These are phyloP conservation scores for Fusarium cicatricum DNA, from an alignment of 2,329 filamentous ascomycete genomes.

Conservation along the genomic window DNA sequence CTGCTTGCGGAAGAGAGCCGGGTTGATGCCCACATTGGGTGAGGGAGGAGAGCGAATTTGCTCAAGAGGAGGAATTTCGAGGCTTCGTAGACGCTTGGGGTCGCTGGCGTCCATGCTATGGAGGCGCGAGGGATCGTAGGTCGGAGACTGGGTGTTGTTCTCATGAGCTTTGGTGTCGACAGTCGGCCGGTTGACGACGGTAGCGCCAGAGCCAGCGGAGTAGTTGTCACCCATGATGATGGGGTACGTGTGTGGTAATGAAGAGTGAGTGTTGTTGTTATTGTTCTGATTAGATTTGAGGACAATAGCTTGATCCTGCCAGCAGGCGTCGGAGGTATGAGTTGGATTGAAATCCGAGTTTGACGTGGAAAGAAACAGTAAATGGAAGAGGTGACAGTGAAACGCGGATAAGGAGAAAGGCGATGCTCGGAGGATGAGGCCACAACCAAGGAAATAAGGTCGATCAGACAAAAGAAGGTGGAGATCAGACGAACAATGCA, in stretches of 20 bases:
- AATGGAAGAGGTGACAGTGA: constrained; percentile 16
- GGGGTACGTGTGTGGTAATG: constrained; percentile 1
- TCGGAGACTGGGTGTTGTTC: constrained; percentile 3
- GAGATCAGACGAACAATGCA: constrained; percentile 19
- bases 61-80: constrained; percentile 42
- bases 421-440: constrained; percentile 8
- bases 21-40: constrained; percentile 40
- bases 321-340: constrained; percentile 28
- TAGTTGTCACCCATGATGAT: constrained; percentile 37
- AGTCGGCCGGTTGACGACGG: constrained; percentile 26
- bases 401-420: constrained; percentile 3
- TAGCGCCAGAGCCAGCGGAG: constrained; percentile 28
- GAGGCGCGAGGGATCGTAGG: constrained; percentile 20
- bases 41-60: constrained; percentile 44
- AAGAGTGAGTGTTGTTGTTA: constrained; percentile 1
- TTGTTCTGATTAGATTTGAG: not conserved
- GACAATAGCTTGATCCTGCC: constrained; percentile 31
- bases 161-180: constrained; percentile 18
- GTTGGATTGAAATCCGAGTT: not conserved
- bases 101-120: constrained; percentile 15
- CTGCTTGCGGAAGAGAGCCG: constrained; percentile 45
- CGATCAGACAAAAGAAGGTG: constrained; percentile 25
- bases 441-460: constrained; percentile 5
- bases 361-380: not conserved
- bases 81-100: constrained; percentile 36